These are phyloP conservation scores for Xanthoparmelia taractica DNA, from an alignment of 495 filamentous ascomycete species.

Conservation along the genomic window DNA sequence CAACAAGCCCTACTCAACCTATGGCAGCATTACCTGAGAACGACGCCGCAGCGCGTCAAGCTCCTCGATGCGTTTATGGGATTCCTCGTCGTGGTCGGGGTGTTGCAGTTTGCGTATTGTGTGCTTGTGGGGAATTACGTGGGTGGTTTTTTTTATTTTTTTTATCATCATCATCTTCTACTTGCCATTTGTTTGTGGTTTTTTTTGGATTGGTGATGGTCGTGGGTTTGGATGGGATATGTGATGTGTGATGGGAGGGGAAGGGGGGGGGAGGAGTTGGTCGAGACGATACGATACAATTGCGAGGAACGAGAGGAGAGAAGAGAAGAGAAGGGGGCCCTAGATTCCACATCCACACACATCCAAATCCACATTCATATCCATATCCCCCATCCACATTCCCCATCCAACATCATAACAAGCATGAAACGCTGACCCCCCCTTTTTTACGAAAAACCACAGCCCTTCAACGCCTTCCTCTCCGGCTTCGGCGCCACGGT, in stretches of 20 bases:
- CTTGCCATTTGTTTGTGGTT: too few species aligned
- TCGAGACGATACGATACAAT: too few species aligned
- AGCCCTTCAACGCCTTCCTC: conserved; percentile 99
- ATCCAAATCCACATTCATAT: too few species aligned
- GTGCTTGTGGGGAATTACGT: conserved; percentile 92
- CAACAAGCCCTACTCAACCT: conserved; percentile 49
- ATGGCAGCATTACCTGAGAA: conserved; percentile 65
- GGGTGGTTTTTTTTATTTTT: conserved; percentile 30
- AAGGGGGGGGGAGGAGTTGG: neutral
- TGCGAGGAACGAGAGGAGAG: neutral
- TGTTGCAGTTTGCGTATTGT: conserved; percentile 89
- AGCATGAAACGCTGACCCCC: too few species aligned
- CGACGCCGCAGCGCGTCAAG: conserved; percentile 84
- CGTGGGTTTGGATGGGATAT: neutral
- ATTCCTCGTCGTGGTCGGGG: conserved; percentile 79
- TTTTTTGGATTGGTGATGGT: neutral
- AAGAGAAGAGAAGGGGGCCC: too few species aligned
- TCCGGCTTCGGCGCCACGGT: conserved; percentile 92
- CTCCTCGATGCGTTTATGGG: conserved; percentile 87
- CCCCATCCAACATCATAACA: too few species aligned
- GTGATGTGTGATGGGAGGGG: neutral
- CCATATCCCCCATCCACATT: too few species aligned
- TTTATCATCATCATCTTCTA: neutral
- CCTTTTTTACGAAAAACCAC: neutral
- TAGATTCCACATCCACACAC: too few species aligned